Evolutionary conservation across 306 rosid species (phyloP), one percentile per base, ranked within the genome.

Genomic region (Trifolium subterraneum): DNA sequence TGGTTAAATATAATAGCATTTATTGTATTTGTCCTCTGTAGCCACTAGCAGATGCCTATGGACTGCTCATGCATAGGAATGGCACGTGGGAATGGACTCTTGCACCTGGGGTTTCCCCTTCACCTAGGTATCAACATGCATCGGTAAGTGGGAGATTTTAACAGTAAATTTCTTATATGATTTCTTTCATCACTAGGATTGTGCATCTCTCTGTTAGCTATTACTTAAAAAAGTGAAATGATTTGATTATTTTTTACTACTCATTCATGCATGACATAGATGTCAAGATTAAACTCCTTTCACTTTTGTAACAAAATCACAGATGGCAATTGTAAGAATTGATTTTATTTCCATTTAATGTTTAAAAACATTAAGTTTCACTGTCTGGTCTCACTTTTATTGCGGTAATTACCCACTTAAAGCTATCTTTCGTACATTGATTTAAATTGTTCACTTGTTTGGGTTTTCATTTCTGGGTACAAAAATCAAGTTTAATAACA

Each of bases 11-110:
- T 48, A 35, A 75, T 45, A 9, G 25, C 55, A 23, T 66, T 42
- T 71, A 64, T 77, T 33, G n/a, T 61, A 18, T 71, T 54, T 75
- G 15, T 75, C 47, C 41, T 86, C 62, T 41, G 50, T 90, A 95
- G 99, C 92, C 99, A 4, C 83, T 90, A 19, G 90, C 91, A 70
- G 99, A 95, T 71, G 99, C 99, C 74, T 95, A 95, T 79, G 99
- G 99, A 82, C 76, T 95, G 76, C 92, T 95, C 61, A 88, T 92
- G 98, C 99, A 95, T 86, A 87, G 98, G 79, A 95, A 89, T 84
- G 97, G 98, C 63, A 93, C 86, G 83, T 95, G 99, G 99, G 99
- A 95, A 73, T 95, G 99, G 99, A 95, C 98, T 71, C 97, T 89
- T 73, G 99, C 99, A 70, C 99, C 99, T 31, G 99, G 98, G 75